Evolutionary conservation across 2,329 filamentous ascomycete species (phyloP).

Genomic region (Macroventuria anomochaeta): DNA sequence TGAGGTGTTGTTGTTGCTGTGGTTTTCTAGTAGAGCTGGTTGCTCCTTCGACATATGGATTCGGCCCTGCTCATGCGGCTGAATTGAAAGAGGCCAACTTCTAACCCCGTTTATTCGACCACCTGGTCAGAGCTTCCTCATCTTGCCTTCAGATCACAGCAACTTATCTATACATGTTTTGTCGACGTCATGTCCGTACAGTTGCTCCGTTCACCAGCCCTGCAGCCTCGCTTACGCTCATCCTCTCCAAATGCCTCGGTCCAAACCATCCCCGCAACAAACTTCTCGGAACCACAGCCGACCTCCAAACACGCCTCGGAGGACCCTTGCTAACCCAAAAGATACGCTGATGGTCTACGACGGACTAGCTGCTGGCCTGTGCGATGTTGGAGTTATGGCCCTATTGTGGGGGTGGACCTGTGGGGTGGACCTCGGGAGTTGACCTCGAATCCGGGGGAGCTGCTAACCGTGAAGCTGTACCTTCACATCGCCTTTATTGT

Average conservation of each 20-base stretch:
- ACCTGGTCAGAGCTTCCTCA: too few species aligned
- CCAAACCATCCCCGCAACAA: conserved; percentile 2
- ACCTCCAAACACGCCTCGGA: not conserved
- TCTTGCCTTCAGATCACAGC: too few species aligned
- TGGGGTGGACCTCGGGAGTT: not conserved
- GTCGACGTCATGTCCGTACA: too few species aligned
- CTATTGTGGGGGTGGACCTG: not conserved
- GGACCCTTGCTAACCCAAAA: not conserved
- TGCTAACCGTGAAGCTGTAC: not conserved
- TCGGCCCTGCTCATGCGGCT: too few species aligned
- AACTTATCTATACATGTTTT: too few species aligned
- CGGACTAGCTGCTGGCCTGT: conserved; percentile 2
- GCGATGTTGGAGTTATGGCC: not conserved
- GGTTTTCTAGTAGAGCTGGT: too few species aligned
- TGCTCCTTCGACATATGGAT: too few species aligned
- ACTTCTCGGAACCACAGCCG: not conserved
- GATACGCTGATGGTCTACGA: not conserved
- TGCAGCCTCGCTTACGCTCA: not conserved
- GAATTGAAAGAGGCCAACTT: too few species aligned
- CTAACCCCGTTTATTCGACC: too few species aligned
- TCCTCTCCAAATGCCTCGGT: not conserved
- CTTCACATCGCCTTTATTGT: too few species aligned
- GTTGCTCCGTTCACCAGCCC: not conserved
- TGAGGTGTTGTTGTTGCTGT: too few species aligned
- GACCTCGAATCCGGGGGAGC: not conserved